Conservation (phyloP, 2,329 filamentous ascomycete species). For the Ophiocordyceps unilateralis region DNA sequence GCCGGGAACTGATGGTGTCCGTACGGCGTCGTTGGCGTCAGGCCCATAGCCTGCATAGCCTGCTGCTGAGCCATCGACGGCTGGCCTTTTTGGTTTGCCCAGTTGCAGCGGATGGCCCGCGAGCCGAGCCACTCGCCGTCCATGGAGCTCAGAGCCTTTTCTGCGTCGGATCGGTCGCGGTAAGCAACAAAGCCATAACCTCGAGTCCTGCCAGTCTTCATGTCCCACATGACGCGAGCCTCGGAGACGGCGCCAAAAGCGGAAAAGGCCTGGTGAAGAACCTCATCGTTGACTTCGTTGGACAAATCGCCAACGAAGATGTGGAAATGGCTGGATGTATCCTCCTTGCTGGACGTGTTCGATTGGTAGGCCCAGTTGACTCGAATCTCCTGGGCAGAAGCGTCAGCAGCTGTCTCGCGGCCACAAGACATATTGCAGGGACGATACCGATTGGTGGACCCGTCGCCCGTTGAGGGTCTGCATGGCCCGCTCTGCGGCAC, state of each 20-base stretch:
- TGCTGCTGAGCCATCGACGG: conserved; percentile 96
- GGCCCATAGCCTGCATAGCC: conserved; percentile 91
- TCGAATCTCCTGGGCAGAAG: conserved; percentile 62
- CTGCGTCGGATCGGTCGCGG: conserved; percentile 81
- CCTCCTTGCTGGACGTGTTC: conserved; percentile 85
- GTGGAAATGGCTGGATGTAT: conserved; percentile 96
- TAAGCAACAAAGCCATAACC: conserved; percentile 98
- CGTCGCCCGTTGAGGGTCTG: conserved; percentile 86
- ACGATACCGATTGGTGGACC: conserved; percentile 74
- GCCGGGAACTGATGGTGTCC: conserved; percentile 97
- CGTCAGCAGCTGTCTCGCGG: conserved; percentile 1
- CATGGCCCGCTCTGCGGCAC: conserved; percentile 93
- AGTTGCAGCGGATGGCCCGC: conserved; percentile 96
- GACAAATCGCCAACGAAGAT: conserved; percentile 97
- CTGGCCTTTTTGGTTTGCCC: conserved; percentile 99
- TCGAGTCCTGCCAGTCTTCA: conserved; percentile 96
- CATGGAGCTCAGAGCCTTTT: conserved; percentile 94
- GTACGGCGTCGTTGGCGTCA: conserved; percentile 92
- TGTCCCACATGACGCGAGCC: conserved; percentile 99
- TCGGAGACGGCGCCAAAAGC: conserved; percentile 93
- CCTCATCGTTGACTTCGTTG: conserved; percentile 97
- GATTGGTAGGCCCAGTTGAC: conserved; percentile 99
- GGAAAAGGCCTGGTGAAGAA: conserved; percentile 84
- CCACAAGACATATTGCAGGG: background rate
- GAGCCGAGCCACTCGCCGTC: conserved; percentile 98